Base-by-base conservation (phyloP, 2,329 filamentous ascomycete genomes). In the Cercospora sp. region DNA sequence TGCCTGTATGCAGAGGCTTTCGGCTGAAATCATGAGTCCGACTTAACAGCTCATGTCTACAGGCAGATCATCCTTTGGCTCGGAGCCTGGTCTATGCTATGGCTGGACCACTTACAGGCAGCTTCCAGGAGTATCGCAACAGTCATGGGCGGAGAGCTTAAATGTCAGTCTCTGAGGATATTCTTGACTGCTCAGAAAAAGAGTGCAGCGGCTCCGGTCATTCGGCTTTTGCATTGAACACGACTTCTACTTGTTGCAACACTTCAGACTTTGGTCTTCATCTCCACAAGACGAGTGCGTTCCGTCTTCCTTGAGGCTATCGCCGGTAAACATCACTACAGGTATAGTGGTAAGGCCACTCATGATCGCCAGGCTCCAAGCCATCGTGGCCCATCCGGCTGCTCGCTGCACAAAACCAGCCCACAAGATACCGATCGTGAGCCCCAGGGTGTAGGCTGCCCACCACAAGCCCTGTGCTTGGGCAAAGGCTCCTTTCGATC, bases 301-400 rank as follows among this genome's bases (percentile, higher is more conserved):
- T 26, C 13, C 20, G 3, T 6, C 20, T 12, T 6, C 5, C 10
- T 51, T 51, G 20, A 51, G 8, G 1, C 12, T 51, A 13, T 10
- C 45, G 20, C 20, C 45, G 4, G 45, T 51, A 7, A 12, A 51
- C 2, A 51, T 23, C 45, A 51, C 45, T 6, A 51, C 45, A 23
- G 45, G 45, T 51, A 51, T 23, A 51, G 20, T 51, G 45, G 45
- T 51, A 5, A 23, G 9, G 3, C 45, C 45, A 48, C 63, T 23
- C 9, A 64, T 36, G 10, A 64, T 18, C 13, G 63, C 64, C 23
- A 65, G 18, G 12, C 40, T 57, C 64, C 64, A 66, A 20, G 45
- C 53, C 36, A 62, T 36, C 30, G 59, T 63, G 12, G 59, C 18
- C 64, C 64, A 66, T 20, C 64, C 64, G 8, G 64, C 57, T 40